These are phyloP conservation scores for Hibiscus syriacus DNA, from an alignment of 345 rosid genomes.

Conservation along the genomic window DNA sequence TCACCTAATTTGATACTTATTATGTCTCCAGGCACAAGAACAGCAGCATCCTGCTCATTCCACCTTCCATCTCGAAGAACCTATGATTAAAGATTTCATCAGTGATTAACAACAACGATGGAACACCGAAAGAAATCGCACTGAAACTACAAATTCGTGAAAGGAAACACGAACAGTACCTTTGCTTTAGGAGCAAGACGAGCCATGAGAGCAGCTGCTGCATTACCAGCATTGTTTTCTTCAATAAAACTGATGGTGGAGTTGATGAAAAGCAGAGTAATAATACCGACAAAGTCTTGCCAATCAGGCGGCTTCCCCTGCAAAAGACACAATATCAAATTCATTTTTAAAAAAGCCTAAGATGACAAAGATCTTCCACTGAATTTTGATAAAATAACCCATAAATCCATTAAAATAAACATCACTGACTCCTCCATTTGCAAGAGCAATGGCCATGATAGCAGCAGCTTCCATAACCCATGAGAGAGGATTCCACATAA, in stretches of 20 bases:
- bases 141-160: background rate
- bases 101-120: background rate
- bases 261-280: conserved; percentile 76
- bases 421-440: conserved; percentile 92
- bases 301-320: conserved; percentile 98
- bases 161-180: conserved; percentile 36
- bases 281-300: conserved; percentile 97
- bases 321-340: conserved; percentile 8
- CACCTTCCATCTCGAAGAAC: conserved; percentile 96
- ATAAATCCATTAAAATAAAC: background rate
- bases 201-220: conserved; percentile 99
- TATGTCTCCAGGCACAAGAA: conserved; percentile 89
- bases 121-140: background rate
- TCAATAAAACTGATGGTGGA: conserved; percentile 95
- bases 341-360: background rate
- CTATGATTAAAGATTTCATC: conserved; percentile 33
- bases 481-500: conserved; percentile 99
- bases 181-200: conserved; percentile 92
- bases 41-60: conserved; percentile 87
- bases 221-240: conserved; percentile 97
- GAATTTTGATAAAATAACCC: background rate
- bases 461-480: conserved; percentile 99
- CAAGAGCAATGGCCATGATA: conserved; percentile 97
- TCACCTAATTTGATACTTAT: conserved; percentile 90
- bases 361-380: background rate